These are phyloP conservation scores for Blastobotrys malaysiensis DNA, from an alignment of 1,139 yeast species.

Conservation along the genomic window DNA sequence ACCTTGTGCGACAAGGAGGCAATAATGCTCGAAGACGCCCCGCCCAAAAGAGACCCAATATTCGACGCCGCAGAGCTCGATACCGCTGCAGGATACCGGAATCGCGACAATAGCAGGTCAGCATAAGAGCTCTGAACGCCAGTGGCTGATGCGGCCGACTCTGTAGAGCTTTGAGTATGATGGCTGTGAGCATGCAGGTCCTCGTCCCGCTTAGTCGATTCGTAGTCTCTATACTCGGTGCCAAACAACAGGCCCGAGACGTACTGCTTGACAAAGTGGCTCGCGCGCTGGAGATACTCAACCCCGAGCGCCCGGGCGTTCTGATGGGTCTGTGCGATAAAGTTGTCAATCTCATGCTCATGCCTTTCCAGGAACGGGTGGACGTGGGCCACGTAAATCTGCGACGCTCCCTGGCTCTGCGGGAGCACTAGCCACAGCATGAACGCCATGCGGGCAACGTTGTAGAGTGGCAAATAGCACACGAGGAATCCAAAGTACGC, in stretches of 20 bases:
- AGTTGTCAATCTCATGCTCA: conserved; percentile 29
- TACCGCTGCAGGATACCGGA: conserved; percentile 22
- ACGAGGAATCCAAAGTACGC: conserved; percentile 39
- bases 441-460: conserved; percentile 36
- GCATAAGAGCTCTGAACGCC: conserved; percentile 14
- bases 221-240: conserved; percentile 11
- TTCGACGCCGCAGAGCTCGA: not conserved
- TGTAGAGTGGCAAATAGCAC: conserved; percentile 46
- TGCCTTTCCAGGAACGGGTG: conserved; percentile 32
- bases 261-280: conserved; percentile 11
- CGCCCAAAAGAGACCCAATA: conserved; percentile 8
- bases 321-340: conserved; percentile 21
- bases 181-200: too few relatives aligned
- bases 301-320: conserved; percentile 22
- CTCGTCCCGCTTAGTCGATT: conserved; percentile 1
- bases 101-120: conserved; percentile 26
- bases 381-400: conserved; percentile 28
- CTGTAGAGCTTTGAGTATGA: conserved; percentile 1
- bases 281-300: conserved; percentile 18
- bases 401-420: conserved; percentile 37
- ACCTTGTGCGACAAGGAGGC: conserved; percentile 5
- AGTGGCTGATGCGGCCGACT: conserved; percentile 3
- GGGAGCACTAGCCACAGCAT: conserved; percentile 52
- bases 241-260: conserved; percentile 16
- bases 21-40: conserved; percentile 9